Base-by-base conservation (phyloP, 805 yeast genomes). In the Monosporozyma siamensis region DNA sequence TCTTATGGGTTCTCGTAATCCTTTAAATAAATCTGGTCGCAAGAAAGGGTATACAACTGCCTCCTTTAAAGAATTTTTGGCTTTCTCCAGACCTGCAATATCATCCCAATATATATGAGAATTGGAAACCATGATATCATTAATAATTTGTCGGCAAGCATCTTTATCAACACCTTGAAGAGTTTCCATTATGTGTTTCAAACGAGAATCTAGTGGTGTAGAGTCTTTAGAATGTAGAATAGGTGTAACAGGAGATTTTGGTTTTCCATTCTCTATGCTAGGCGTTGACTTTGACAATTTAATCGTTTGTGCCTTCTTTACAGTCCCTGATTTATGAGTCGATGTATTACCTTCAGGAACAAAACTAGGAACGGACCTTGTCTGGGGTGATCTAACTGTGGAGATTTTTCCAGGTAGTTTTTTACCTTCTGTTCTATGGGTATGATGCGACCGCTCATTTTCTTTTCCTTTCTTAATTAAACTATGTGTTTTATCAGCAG, bases 81-180 rank as follows among this genome's bases (percentile, higher is more conserved):
- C 97, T 15, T 74, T 72, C 44, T 83, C 94, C 26, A 90, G 66
- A 1, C 98, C 98, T 0, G 95, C 95, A 51, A 90, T 86, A 57
- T 90, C 97, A 41, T 83, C 94, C 98, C 97, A 90, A 54, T 78
- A 84, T 0, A 92, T 95, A 53, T 86, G 85, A 58, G 90, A 97
- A 22, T 95, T 96, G 41, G 80, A 82, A 3, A 89, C 82, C 4
- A 90, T 84, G 46, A 92, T 87, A 55, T 90, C 97, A 49, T 82
- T 83, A 45, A 89, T 67, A 44, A 90, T 90, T 59, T 87, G 95
- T 49, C 75, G 74, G 4, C 95, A 95, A 0, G 95, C 82, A 8
- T 55, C 52, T 36, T 75, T 77, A 59, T 90, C 97, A 6, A 89
- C 84, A 5, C 97, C 97, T 27, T 56, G 53, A 21, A 62, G 41